A percentile compares a stretch with the other conserved stretches of the same genome.
Evolutionary conservation across 2,329 filamentous ascomycete species (phyloP).

Genomic region (Trichoderma arundinaceum): DNA sequence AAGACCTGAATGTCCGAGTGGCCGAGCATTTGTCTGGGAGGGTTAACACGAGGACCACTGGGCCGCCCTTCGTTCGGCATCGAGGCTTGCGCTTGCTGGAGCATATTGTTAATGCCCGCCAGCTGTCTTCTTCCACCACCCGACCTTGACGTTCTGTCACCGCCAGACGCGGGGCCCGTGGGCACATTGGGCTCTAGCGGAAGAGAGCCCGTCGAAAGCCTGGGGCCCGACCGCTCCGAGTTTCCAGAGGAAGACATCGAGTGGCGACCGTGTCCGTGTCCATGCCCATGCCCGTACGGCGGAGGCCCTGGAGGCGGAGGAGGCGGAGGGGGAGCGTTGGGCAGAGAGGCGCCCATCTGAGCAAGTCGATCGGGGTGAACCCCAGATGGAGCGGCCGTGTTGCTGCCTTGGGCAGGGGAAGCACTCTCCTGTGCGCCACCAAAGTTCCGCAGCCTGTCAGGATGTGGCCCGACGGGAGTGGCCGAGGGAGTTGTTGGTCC

Average conservation of each 20-base stretch:
- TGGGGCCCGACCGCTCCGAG: constrained; percentile 42
- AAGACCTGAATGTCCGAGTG: constrained; percentile 63
- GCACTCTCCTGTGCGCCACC: constrained; percentile 37
- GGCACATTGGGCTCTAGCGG: constrained; percentile 41
- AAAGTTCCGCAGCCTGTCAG: constrained; percentile 53
- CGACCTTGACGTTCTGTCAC: constrained; percentile 44
- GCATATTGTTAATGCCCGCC: constrained; percentile 63
- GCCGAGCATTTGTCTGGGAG: constrained; percentile 52
- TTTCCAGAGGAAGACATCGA: constrained; percentile 42
- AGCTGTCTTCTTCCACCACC: constrained; percentile 59
- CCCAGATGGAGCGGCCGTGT: constrained; percentile 39
- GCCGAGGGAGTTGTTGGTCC: constrained; percentile 42
- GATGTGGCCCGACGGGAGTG: constrained; percentile 42
- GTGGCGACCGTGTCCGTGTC: constrained; percentile 41
- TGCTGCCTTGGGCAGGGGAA: constrained; percentile 38
- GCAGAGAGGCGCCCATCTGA: constrained; percentile 48
- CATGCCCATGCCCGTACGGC: constrained; percentile 33
- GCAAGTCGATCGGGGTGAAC: constrained; percentile 59
- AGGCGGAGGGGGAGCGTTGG: constrained; percentile 31
- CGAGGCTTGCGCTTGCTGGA: constrained; percentile 58
- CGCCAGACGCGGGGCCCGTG: constrained; percentile 46
- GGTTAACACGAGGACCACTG: constrained; percentile 45
- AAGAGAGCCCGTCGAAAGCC: constrained; percentile 39
- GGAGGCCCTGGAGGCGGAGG: constrained; percentile 45
- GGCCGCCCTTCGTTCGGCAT: constrained; percentile 47